Percentiles rank a stretch among this genome's conserved stretches.
Conservation (phyloP, 352 stramenopile genomes). For the Blastocystis sp. region DNA sequence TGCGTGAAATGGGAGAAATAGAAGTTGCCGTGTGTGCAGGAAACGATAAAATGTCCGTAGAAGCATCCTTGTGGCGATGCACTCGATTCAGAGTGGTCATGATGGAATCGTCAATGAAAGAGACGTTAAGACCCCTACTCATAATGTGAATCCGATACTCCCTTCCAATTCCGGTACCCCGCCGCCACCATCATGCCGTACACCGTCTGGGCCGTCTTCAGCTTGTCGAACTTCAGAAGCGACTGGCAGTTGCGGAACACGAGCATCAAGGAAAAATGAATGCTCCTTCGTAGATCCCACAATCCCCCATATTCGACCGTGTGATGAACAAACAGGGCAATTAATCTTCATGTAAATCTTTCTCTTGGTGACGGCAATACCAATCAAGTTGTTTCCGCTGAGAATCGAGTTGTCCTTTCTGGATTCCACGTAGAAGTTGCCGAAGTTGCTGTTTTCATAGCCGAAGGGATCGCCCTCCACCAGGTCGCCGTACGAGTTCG, state of each 20-base stretch:
- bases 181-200: slow-evolving; percentile 49
- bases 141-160: neutral
- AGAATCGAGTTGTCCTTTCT: slow-evolving; percentile 42
- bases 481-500: slow-evolving; percentile 61
- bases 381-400: slow-evolving; percentile 29
- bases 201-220: slow-evolving; percentile 22
- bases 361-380: slow-evolving; percentile 47
- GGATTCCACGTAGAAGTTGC: slow-evolving; percentile 46
- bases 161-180: slow-evolving; percentile 29
- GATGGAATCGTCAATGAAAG: slow-evolving; percentile 15
- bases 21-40: slow-evolving; percentile 25
- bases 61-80: slow-evolving; percentile 46
- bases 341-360: slow-evolving; percentile 63
- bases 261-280: slow-evolving; percentile 17
- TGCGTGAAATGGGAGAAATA: neutral
- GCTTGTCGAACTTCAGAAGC: slow-evolving; percentile 48
- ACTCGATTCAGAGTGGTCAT: slow-evolving; percentile 14
- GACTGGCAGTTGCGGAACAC: slow-evolving; percentile 61
- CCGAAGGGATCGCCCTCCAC: slow-evolving; percentile 52
- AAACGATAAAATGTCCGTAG: slow-evolving; percentile 63
- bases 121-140: slow-evolving; percentile 30
- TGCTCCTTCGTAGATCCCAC: neutral
- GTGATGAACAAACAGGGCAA: neutral
- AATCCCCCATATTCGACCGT: neutral
- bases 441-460: slow-evolving; percentile 56